These are phyloP conservation scores for Blastobotrys raffinosifermentans DNA, from an alignment of 1,139 yeast species.

Conservation along the genomic window DNA sequence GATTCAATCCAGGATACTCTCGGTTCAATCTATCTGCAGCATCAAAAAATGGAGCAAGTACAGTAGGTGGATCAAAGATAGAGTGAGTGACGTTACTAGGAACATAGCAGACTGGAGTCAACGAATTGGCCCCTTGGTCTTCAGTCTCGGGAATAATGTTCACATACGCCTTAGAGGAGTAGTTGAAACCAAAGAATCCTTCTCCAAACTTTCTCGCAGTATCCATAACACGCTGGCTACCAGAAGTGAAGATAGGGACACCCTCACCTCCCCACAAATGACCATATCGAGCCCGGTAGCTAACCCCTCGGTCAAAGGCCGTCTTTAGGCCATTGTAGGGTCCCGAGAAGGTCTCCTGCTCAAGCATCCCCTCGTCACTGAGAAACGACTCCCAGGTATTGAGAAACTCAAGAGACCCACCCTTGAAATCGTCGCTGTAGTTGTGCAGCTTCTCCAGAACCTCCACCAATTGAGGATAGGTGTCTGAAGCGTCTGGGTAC, in stretches of 20 bases:
- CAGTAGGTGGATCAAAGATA: background rate
- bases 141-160: constrained; percentile 35
- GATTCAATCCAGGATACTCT: constrained; percentile 33
- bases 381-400: constrained; percentile 35
- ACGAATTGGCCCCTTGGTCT: constrained; percentile 37
- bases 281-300: constrained; percentile 33
- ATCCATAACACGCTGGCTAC: constrained; percentile 37
- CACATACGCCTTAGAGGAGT: constrained; percentile 32
- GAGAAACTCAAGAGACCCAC: constrained; percentile 36
- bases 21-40: constrained; percentile 9
- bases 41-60: background rate
- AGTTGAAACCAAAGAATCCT: constrained; percentile 39
- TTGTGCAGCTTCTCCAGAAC: constrained; percentile 14
- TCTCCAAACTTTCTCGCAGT: constrained; percentile 38
- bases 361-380: constrained; percentile 24
- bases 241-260: constrained; percentile 37
- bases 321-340: constrained; percentile 33
- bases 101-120: constrained; percentile 32
- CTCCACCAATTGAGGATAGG: constrained; percentile 21
- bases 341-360: constrained; percentile 31
- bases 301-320: constrained; percentile 30
- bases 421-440: constrained; percentile 4
- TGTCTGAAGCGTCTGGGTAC: constrained; percentile 39
- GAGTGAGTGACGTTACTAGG: background rate
- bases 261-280: constrained; percentile 33